A percentile compares a stretch with the other conserved stretches of the same genome.
phyloP scores from a whole-genome alignment of 345 rosid genomes.

The Aegle marmelos region DNA sequence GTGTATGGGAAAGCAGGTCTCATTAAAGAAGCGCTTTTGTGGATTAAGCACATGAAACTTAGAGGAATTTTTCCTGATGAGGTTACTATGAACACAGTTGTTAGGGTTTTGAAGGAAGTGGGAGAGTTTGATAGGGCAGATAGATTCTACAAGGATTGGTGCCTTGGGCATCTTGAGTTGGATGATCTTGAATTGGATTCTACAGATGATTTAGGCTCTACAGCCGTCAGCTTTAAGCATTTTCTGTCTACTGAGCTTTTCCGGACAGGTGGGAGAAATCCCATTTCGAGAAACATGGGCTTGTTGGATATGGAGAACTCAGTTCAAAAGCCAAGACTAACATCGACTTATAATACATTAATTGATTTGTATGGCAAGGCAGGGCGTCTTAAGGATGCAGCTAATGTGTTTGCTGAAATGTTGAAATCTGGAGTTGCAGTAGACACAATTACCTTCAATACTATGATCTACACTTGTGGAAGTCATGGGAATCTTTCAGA shows the following conservation, averaged over 20 bases:
- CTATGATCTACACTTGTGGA: constrained; percentile 88
- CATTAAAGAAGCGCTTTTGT: constrained; percentile 70
- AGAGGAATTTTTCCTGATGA: constrained; percentile 79
- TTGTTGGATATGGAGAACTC: constrained; percentile 27
- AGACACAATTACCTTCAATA: constrained; percentile 79
- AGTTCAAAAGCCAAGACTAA: constrained; percentile 55
- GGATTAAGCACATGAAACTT: constrained; percentile 85
- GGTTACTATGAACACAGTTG: constrained; percentile 74
- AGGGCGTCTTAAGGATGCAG: constrained; percentile 80
- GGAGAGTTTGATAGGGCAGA: constrained; percentile 73
- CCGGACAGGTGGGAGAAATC: constrained; percentile 62
- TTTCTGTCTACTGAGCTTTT: constrained; percentile 79
- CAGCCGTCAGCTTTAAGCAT: constrained; percentile 65
- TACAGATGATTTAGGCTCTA: constrained; percentile 31
- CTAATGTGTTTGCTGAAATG: constrained; percentile 73
- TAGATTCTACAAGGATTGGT: constrained; percentile 78
- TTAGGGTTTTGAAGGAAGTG: constrained; percentile 70
- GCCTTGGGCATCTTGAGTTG: constrained; percentile 55
- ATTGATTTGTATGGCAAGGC: constrained; percentile 96
- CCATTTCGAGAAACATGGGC: constrained; percentile 29
- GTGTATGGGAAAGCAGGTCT: constrained; percentile 89
- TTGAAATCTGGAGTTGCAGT: constrained; percentile 64
- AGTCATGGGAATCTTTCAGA: constrained; percentile 66
- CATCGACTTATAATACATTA: constrained; percentile 73
- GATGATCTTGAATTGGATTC: constrained; percentile 70